phyloP scores from a whole-genome alignment of 306 rosid genomes.

The Rosa chinensis region DNA sequence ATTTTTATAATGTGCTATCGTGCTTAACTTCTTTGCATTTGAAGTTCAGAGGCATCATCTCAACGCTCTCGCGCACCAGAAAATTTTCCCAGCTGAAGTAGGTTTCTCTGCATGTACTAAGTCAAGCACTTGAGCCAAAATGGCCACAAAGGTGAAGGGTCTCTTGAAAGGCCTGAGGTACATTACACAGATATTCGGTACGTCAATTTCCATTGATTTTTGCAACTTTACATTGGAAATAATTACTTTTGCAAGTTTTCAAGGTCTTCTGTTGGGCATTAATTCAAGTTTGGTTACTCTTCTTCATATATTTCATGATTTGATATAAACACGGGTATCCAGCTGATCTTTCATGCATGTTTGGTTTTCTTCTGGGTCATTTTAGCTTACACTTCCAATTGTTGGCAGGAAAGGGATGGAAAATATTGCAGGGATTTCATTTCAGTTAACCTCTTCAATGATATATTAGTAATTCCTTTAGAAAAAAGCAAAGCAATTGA shows the following conservation, averaged over 20 bases:
- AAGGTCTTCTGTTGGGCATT: background rate
- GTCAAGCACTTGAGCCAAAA: conserved; percentile 23
- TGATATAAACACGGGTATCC: background rate
- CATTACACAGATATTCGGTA: conserved; percentile 90
- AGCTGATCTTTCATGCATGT: conserved; percentile 1
- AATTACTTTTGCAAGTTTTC: background rate
- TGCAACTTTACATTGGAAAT: background rate
- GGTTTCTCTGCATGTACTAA: conserved; percentile 21
- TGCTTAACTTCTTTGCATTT: conserved; percentile 14
- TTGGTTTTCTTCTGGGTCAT: background rate
- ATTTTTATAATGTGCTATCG: background rate
- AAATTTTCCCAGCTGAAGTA: conserved; percentile 19
- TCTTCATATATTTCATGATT: background rate
- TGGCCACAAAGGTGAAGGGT: conserved; percentile 67
- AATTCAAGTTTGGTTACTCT: background rate
- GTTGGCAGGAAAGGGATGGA: background rate
- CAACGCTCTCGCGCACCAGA: background rate
- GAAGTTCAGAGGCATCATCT: conserved; percentile 25
- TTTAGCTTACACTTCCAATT: background rate
- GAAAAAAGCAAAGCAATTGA: background rate
- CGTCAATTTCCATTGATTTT: conserved; percentile 14
- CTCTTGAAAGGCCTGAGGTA: conserved; percentile 77
- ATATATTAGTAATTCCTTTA: background rate
- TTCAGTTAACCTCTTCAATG: background rate
- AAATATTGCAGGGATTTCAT: background rate